Evolutionary conservation across 805 yeast species (phyloP).

Genomic region (Pichia ethanolica): DNA sequence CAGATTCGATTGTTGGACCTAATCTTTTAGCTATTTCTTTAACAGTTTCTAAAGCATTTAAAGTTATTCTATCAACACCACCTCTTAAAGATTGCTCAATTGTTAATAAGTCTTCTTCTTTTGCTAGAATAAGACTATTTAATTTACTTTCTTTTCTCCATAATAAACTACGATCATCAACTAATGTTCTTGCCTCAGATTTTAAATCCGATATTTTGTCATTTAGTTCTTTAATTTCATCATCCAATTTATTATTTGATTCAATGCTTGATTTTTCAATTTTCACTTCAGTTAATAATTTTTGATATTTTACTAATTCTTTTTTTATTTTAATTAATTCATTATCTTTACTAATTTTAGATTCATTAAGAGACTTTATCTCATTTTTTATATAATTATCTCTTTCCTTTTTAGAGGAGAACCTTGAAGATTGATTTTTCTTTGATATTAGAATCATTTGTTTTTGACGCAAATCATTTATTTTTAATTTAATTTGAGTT

Average conservation of each 20-base stretch:
- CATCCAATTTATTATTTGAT: constrained; percentile 24
- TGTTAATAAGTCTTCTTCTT: constrained; percentile 40
- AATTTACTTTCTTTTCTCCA: constrained; percentile 77
- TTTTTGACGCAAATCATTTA: constrained; percentile 35
- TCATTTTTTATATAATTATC: constrained; percentile 59
- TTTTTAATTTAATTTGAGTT: constrained; percentile 30
- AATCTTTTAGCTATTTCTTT: constrained; percentile 52
- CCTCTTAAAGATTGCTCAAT: constrained; percentile 58
- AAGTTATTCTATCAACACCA: constrained; percentile 67
- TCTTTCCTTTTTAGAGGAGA: constrained; percentile 48
- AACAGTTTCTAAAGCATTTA: constrained; percentile 64
- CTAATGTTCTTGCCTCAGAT: constrained; percentile 34
- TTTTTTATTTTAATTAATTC: constrained; percentile 30
- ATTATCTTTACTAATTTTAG: constrained; percentile 18
- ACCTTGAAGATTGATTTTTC: constrained; percentile 60
- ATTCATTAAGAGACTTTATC: constrained; percentile 26
- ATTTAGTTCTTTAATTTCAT: constrained; percentile 16
- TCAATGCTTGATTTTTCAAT: neutral
- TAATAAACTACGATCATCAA: constrained; percentile 60
- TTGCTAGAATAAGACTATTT: constrained; percentile 45
- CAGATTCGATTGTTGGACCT: constrained; percentile 34
- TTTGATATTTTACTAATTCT: constrained; percentile 30
- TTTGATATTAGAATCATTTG: constrained; percentile 62
- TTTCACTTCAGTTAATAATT: constrained; percentile 9
- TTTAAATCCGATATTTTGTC: constrained; percentile 26